phyloP scores from a whole-genome alignment of 441 rosid species.

The Croton laevigatus region DNA sequence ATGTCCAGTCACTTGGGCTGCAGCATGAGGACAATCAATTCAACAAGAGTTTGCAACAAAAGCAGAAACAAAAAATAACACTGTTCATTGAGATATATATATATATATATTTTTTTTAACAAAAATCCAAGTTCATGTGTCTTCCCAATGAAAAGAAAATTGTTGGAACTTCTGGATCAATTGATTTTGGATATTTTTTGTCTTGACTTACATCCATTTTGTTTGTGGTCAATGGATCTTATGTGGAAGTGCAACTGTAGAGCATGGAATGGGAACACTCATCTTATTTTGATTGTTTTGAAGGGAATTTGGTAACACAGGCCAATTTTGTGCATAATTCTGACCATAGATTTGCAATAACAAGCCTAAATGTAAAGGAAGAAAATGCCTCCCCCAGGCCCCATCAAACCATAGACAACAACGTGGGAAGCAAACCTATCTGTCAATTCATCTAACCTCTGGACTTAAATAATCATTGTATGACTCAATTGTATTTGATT shows the following conservation, averaged over 20 bases:
- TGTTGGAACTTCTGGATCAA: neutral
- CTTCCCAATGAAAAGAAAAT: neutral
- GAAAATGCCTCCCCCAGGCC: no score
- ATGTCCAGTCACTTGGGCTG: conserved; percentile 94
- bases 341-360: no score
- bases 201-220: neutral
- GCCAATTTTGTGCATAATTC: no score
- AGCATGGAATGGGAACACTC: neutral
- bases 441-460: no score
- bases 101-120: neutral
- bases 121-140: neutral
- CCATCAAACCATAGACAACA: no score
- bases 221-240: neutral
- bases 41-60: conserved; percentile 11
- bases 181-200: neutral
- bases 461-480: no score
- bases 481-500: conserved; percentile 3
- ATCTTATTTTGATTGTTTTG: neutral
- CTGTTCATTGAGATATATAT: neutral
- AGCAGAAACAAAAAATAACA: conserved; percentile 13
- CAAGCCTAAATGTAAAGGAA: no score
- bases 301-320: no score
- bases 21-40: conserved; percentile 30
- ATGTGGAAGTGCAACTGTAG: neutral
- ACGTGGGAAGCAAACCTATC: no score